A percentile compares a stretch with the other conserved stretches of the same genome.
These are phyloP conservation scores for Arthrinium puccinioides DNA, from an alignment of 2,329 filamentous ascomycete genomes.

Conservation along the genomic window DNA sequence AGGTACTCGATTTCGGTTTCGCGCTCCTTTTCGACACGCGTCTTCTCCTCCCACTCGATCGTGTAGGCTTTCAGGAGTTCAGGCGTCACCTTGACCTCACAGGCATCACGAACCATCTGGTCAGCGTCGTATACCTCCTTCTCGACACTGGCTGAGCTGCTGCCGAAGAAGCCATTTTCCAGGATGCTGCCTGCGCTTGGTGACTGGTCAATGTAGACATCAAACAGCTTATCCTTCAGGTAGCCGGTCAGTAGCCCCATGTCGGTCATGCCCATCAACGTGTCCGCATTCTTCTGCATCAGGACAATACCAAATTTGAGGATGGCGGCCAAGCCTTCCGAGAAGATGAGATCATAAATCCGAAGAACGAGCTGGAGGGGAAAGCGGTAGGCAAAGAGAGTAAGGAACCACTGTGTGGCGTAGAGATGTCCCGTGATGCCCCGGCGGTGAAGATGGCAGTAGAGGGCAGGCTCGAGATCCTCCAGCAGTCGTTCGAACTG, in stretches of 20 bases:
- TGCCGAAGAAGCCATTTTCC: conserved; percentile 96
- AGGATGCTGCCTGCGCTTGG: conserved; percentile 89
- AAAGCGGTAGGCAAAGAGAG: conserved; percentile 96
- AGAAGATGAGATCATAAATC: conserved; percentile 92
- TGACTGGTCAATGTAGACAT: conserved; percentile 92
- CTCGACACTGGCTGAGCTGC: conserved; percentile 78
- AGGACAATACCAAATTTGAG: conserved; percentile 90
- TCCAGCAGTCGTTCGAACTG: conserved; percentile 93
- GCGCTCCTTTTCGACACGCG: conserved; percentile 70
- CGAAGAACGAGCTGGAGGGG: conserved; percentile 91
- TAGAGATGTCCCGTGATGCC: conserved; percentile 89
- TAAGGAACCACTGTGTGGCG: conserved; percentile 98
- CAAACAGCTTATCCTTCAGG: conserved; percentile 89
- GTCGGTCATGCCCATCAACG: conserved; percentile 77
- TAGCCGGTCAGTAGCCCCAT: conserved; percentile 86
- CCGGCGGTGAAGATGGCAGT: conserved; percentile 84
- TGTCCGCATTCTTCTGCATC: conserved; percentile 86
- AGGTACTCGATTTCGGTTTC: conserved; percentile 75
- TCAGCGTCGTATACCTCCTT: conserved; percentile 96
- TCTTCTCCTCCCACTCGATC: conserved; percentile 87
- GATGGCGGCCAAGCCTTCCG: conserved; percentile 87
- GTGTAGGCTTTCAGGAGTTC: conserved; percentile 77
- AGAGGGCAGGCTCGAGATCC: conserved; percentile 87
- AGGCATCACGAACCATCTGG: conserved; percentile 86
- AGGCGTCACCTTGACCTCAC: conserved; percentile 75